A percentile compares a stretch with the other conserved stretches of the same genome.
Evolutionary conservation across 2,329 filamentous ascomycete genomes (phyloP).

Genomic region (Nothopassalora personata): DNA sequence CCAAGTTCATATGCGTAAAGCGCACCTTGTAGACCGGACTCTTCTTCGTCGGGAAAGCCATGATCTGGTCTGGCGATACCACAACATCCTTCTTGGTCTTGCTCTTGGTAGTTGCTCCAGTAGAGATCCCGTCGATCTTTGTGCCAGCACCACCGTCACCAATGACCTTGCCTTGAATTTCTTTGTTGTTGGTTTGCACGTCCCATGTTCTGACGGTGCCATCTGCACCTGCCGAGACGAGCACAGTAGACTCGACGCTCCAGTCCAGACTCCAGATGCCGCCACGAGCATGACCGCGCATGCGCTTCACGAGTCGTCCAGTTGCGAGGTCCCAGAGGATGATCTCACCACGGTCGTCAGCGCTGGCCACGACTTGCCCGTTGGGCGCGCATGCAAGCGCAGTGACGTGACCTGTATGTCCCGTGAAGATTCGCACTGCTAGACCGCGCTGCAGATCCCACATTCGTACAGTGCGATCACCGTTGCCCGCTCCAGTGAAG

Average conservation of each 20-base stretch:
- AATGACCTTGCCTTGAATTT: slow-evolving; percentile 43
- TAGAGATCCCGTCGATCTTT: slow-evolving; percentile 45
- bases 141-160: slow-evolving; percentile 45
- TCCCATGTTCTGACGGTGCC: slow-evolving; percentile 94
- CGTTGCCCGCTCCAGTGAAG: slow-evolving; percentile 71
- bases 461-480: slow-evolving; percentile 93
- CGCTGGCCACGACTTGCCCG: slow-evolving; percentile 85
- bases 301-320: slow-evolving; percentile 80
- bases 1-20: slow-evolving; percentile 92
- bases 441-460: slow-evolving; percentile 87
- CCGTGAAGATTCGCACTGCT: slow-evolving; percentile 85
- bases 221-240: slow-evolving; percentile 86
- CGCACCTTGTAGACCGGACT: slow-evolving; percentile 87
- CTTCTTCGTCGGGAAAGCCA: slow-evolving; percentile 92
- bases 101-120: slow-evolving; percentile 28
- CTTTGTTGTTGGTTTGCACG: slow-evolving; percentile 53
- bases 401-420: slow-evolving; percentile 82
- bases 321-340: slow-evolving; percentile 91
- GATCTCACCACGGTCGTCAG: slow-evolving; percentile 82
- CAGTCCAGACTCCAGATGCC: slow-evolving; percentile 92
- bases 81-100: slow-evolving; percentile 71
- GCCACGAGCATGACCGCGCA: slow-evolving; percentile 87
- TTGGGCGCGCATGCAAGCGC: slow-evolving; percentile 79
- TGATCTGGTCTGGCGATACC: slow-evolving; percentile 88
- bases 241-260: slow-evolving; percentile 83